phyloP scores from a whole-genome alignment of 1,139 yeast genomes.

The Hyphopichia buzzinii region DNA sequence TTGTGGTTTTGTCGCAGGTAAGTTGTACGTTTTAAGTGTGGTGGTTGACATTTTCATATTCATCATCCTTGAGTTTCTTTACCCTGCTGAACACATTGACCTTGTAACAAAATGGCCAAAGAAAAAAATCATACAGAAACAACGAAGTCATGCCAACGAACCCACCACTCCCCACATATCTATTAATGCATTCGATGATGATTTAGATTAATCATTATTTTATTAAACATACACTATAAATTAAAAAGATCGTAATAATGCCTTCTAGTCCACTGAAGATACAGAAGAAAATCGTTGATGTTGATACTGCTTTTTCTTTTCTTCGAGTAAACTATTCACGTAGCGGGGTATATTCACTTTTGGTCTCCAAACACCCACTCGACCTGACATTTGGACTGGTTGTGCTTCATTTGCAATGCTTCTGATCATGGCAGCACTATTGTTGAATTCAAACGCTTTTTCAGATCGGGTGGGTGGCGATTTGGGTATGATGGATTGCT shows the following conservation, averaged over 20 bases:
- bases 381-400: conserved; percentile 6
- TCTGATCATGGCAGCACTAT: conserved; percentile 14
- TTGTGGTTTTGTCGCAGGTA: conserved; percentile 84
- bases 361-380: conserved; percentile 18
- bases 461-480: conserved; percentile 1
- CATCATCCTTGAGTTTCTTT: conserved; percentile 62
- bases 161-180: background rate
- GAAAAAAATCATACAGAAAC: conserved; percentile 11
- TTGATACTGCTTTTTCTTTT: conserved; percentile 7
- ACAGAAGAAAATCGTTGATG: conserved; percentile 2
- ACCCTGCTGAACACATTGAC: conserved; percentile 71
- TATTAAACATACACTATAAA: too few relatives aligned
- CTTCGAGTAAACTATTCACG: conserved; percentile 13
- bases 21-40: conserved; percentile 71
- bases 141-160: too few relatives aligned
- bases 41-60: conserved; percentile 74
- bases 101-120: conserved; percentile 76
- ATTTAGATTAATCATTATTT: background rate
- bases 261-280: background rate
- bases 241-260: background rate
- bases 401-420: conserved; percentile 12
- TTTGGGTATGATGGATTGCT: conserved; percentile 8
- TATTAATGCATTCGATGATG: background rate
- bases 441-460: conserved; percentile 7
- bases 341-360: conserved; percentile 19